These are phyloP conservation scores for Sechiopsis laciniata DNA, from an alignment of 306 rosid species.

Conservation along the genomic window DNA sequence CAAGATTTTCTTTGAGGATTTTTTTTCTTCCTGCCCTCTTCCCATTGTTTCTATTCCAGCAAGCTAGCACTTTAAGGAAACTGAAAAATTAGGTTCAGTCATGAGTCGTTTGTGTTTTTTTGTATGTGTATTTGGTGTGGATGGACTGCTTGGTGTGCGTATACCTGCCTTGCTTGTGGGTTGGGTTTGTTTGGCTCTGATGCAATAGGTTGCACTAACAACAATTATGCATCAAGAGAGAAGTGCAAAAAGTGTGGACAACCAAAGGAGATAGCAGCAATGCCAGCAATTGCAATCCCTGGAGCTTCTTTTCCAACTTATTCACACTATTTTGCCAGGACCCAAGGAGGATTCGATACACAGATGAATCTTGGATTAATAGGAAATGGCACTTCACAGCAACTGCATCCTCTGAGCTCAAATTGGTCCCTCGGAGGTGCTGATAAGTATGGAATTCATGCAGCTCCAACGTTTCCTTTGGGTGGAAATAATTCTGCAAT, in stretches of 20 bases:
- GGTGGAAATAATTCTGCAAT: conserved; percentile 51
- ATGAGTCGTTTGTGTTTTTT: conserved; percentile 65
- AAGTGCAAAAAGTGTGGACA: conserved; percentile 97
- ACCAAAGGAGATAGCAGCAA: conserved; percentile 87
- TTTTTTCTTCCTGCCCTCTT: conserved; percentile 20
- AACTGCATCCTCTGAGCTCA: conserved; percentile 43
- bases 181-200: conserved; percentile 73
- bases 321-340: conserved; percentile 62
- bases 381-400: conserved; percentile 48
- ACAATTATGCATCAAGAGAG: conserved; percentile 99
- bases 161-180: conserved; percentile 63
- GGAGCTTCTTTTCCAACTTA: conserved; percentile 73
- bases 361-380: conserved; percentile 58
- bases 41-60: conserved; percentile 26
- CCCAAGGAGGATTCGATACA: conserved; percentile 58
- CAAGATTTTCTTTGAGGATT: conserved; percentile 10
- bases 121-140: conserved; percentile 80
- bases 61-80: conserved; percentile 34
- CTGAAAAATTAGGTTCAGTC: conserved; percentile 58
- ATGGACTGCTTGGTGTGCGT: conserved; percentile 81
- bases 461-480: conserved; percentile 47
- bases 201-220: conserved; percentile 99
- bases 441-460: conserved; percentile 55
- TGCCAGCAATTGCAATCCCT: conserved; percentile 79
- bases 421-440: conserved; percentile 57